phyloP scores from a whole-genome alignment of 257 asterid genomes.

The Leptodermis oblonga region DNA sequence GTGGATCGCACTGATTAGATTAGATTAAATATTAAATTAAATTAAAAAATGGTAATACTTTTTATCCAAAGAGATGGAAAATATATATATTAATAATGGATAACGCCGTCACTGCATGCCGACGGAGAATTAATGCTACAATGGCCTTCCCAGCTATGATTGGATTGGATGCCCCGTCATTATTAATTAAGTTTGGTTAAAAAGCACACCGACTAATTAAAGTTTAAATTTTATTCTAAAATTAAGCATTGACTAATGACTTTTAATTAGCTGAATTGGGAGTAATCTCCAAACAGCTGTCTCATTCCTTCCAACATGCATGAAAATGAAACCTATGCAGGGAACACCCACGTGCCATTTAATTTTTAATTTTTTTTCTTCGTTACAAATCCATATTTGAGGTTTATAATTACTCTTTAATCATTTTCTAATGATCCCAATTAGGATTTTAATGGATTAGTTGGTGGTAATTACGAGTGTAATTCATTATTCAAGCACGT shows the following conservation, averaged over 20 bases:
- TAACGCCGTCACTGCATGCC: conserved; percentile 18
- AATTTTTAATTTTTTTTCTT: neutral
- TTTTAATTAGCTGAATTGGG: neutral
- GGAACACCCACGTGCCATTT: conserved; percentile 20
- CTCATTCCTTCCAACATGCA: conserved; percentile 24
- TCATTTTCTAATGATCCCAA: neutral
- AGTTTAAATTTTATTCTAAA: neutral
- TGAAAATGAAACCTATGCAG: conserved; percentile 10
- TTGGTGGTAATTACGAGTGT: neutral
- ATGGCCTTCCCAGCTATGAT: neutral
- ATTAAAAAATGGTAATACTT: neutral
- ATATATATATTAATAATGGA: neutral
- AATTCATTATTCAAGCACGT: too few relatives aligned
- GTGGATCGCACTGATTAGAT: neutral
- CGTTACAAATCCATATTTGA: neutral
- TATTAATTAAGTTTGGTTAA: neutral
- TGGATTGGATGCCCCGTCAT: neutral
- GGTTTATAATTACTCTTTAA: neutral
- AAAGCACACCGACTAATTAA: neutral
- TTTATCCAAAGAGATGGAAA: conserved; percentile 7
- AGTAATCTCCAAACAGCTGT: conserved; percentile 11
- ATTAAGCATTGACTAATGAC: conserved; percentile 5
- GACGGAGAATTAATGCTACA: neutral
- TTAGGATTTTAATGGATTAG: neutral
- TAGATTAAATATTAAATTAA: neutral